A percentile compares a stretch with the other conserved stretches of the same genome.
Conservation (phyloP, 2,329 filamentous ascomycete genomes). For the Aspergillus quadricinctus region DNA sequence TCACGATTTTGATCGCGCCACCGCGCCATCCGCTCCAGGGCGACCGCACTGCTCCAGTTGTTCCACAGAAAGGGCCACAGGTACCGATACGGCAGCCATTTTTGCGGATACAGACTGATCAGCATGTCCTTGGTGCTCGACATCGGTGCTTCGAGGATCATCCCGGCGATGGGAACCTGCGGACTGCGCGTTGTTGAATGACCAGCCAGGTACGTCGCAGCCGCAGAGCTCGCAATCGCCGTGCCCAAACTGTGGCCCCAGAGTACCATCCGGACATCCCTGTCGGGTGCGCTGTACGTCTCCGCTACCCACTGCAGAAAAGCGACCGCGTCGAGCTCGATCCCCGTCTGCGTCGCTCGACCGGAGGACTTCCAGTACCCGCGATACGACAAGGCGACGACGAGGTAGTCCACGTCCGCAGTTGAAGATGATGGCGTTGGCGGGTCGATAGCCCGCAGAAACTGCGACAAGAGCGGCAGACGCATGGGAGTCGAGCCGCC, state of each 20-base stretch:
- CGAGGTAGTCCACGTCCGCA: slow-evolving; percentile 24
- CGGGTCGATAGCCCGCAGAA: slow-evolving; percentile 31
- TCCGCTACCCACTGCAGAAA: slow-evolving; percentile 59
- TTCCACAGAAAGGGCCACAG: slow-evolving; percentile 69
- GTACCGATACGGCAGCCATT: slow-evolving; percentile 73
- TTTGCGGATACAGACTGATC: slow-evolving; percentile 68
- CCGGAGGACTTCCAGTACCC: slow-evolving; percentile 77
- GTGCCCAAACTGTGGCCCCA: slow-evolving; percentile 78
- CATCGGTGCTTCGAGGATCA: slow-evolving; percentile 75
- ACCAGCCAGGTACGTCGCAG: slow-evolving; percentile 39
- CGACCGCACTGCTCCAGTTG: slow-evolving; percentile 46
- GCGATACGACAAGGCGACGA: slow-evolving; percentile 56
- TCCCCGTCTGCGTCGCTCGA: slow-evolving; percentile 64
- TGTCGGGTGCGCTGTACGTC: slow-evolving; percentile 24
- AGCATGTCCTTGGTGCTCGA: slow-evolving; percentile 68
- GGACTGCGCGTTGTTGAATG: background rate
- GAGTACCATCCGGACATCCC: slow-evolving; percentile 47
- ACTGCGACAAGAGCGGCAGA: slow-evolving; percentile 42
- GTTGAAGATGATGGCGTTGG: background rate
- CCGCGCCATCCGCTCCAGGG: slow-evolving; percentile 37
- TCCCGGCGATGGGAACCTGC: slow-evolving; percentile 32
- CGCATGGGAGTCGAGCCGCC: slow-evolving; percentile 29
- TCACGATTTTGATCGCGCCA: slow-evolving; percentile 9
- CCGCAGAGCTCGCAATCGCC: slow-evolving; percentile 63
- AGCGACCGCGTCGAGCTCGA: slow-evolving; percentile 64